Evolutionary conservation across 2,329 filamentous ascomycete species (phyloP).

Genomic region (Hortaea werneckii): DNA sequence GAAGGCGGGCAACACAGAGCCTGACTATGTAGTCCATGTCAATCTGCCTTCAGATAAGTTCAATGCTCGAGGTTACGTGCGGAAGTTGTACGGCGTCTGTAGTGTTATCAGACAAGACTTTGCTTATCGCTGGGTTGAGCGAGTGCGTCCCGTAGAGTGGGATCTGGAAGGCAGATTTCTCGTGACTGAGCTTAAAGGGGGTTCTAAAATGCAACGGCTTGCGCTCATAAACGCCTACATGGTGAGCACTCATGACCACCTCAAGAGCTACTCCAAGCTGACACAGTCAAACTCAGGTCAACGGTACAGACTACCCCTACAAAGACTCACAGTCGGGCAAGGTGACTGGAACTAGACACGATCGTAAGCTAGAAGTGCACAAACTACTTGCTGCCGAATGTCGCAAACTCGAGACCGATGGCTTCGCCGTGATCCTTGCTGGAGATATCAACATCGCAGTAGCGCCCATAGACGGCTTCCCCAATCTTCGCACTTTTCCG

Average conservation of each 20-base stretch:
- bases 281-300: slow-evolving; percentile 24
- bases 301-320: slow-evolving; percentile 41
- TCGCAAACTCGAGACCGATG: slow-evolving; percentile 29
- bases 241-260: neutral
- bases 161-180: slow-evolving; percentile 43
- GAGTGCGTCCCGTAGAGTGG: slow-evolving; percentile 37
- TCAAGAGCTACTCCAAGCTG: neutral
- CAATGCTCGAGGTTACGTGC: slow-evolving; percentile 41
- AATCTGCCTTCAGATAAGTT: slow-evolving; percentile 39
- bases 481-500: slow-evolving; percentile 36
- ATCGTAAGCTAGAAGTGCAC: slow-evolving; percentile 42
- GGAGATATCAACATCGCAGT: slow-evolving; percentile 46
- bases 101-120: slow-evolving; percentile 40
- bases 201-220: slow-evolving; percentile 20
- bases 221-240: slow-evolving; percentile 43
- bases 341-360: slow-evolving; percentile 38
- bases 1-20: slow-evolving; percentile 15
- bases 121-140: slow-evolving; percentile 14
- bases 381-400: slow-evolving; percentile 36
- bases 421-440: slow-evolving; percentile 38
- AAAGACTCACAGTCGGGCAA: slow-evolving; percentile 34
- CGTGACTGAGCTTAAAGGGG: slow-evolving; percentile 31
- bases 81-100: slow-evolving; percentile 44
- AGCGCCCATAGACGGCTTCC: slow-evolving; percentile 35
- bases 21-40: slow-evolving; percentile 35